These are phyloP conservation scores for Cryptosporidium xiaoi DNA, from an alignment of 169 alveolate genomes.

Conservation along the genomic window DNA sequence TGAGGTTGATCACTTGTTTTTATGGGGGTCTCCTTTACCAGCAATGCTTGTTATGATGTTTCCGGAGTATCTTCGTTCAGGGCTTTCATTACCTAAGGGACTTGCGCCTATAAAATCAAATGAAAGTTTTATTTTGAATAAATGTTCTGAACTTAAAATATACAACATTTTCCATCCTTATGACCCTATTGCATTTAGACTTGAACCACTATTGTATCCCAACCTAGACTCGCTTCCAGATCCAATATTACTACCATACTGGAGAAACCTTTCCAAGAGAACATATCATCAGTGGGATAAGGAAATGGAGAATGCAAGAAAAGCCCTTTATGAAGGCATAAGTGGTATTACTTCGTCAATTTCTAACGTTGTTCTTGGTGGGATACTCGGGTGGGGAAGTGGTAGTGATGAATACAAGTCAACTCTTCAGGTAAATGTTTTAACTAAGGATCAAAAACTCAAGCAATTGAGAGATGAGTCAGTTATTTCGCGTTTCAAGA, in stretches of 20 bases:
- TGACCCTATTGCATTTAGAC: slow-evolving; percentile 87
- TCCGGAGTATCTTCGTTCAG: slow-evolving; percentile 78
- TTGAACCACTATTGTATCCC: slow-evolving; percentile 84
- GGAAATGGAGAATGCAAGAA: slow-evolving; percentile 82
- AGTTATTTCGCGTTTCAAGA: slow-evolving; percentile 75
- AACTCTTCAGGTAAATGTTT: slow-evolving; percentile 75
- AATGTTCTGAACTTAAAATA: slow-evolving; percentile 78
- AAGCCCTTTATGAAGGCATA: slow-evolving; percentile 78
- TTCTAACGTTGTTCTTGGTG: slow-evolving; percentile 75
- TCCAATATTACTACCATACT: slow-evolving; percentile 85
- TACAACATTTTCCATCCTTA: slow-evolving; percentile 87
- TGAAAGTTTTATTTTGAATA: slow-evolving; percentile 79
- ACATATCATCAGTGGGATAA: slow-evolving; percentile 88
- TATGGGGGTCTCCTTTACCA: slow-evolving; percentile 87
- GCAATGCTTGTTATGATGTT: slow-evolving; percentile 80
- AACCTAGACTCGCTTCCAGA: slow-evolving; percentile 81
- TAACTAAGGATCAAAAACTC: slow-evolving; percentile 76
- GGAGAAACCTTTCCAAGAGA: slow-evolving; percentile 87
- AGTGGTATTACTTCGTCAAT: slow-evolving; percentile 81
- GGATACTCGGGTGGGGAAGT: slow-evolving; percentile 73
- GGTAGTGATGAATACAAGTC: slow-evolving; percentile 75
- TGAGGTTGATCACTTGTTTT: slow-evolving; percentile 84
- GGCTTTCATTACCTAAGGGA: slow-evolving; percentile 45
- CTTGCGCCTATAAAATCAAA: slow-evolving; percentile 44
- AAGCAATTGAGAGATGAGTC: slow-evolving; percentile 77